phyloP scores from a whole-genome alignment of 495 filamentous ascomycete species.

The Aspergillus conjunctus region DNA sequence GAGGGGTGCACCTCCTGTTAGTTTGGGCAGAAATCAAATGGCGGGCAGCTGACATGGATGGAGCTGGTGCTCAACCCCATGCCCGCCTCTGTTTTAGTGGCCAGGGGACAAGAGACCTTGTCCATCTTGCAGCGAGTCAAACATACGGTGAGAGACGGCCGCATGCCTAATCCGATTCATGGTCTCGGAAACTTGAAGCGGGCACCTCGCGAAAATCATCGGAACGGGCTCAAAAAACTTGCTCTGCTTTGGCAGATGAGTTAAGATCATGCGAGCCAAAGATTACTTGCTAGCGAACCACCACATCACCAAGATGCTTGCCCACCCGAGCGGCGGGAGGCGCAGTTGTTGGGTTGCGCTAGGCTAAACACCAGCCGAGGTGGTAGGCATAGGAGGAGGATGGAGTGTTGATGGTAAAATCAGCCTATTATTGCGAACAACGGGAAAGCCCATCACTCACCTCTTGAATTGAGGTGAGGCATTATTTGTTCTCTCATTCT shows the following conservation, averaged over 20 bases:
- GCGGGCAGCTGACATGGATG: conserved; percentile 13
- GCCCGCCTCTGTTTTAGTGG: conserved; percentile 15
- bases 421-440: no score
- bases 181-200: conserved; percentile 11
- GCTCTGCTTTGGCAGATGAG: conserved; percentile 15
- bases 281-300: conserved; percentile 13
- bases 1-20: conserved; percentile 11
- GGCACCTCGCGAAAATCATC: conserved; percentile 17
- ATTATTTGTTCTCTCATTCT: background rate
- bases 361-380: no score
- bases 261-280: conserved; percentile 23
- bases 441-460: background rate
- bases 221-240: background rate
- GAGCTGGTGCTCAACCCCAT: conserved; percentile 9
- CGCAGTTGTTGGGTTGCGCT: no score
- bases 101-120: conserved; percentile 20
- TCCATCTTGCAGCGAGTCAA: conserved; percentile 26
- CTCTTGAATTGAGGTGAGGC: background rate
- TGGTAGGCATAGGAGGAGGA: no score
- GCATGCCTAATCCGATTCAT: conserved; percentile 20
- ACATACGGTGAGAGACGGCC: conserved; percentile 30
- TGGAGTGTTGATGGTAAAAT: no score
- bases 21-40: conserved; percentile 33
- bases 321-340: background rate
- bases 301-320: conserved; percentile 1